Evolutionary conservation across 768 basidiomycete species (phyloP), one percentile per base, ranked within the genome.

Genomic region (Tricholoma bakamatsutake): DNA sequence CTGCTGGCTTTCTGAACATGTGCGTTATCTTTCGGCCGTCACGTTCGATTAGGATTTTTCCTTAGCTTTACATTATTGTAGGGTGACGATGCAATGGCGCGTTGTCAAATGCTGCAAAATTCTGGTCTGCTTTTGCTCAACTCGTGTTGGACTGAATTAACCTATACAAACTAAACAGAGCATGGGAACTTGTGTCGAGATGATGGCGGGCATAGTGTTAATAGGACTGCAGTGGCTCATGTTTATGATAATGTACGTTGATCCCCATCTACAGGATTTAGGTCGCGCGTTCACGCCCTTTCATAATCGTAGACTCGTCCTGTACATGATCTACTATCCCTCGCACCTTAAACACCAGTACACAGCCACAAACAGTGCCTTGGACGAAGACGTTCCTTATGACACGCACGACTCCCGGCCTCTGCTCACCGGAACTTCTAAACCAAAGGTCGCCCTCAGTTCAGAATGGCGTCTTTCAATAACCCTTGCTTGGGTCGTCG

Each of bases 251-350:
- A 85, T 97, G 95, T 95, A 61, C 53, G 88, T 46, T 78, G 56
- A 24, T 24, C 35, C 8, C 5, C 43, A 12, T 17, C 21, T 13
- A 27, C 13, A 49, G n/a, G 53, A 33, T 24, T 45, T 45, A 4
- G 21, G 24, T 11, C 12, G 13, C 21, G n/a, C 30, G 24, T 18
- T 4, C 7, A 17, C 11, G 21, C 48, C 46, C n/a, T 43, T 8
- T 49, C n/a, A 45, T n/a, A 40, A 7, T 27, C 6, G n/a, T 61
- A 98, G 95, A 43, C 77, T 98, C 56, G 78, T 95, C 0, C 81
- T 99, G 2, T 98, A 90, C 73, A 85, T 99, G 74, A 74, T 89
- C 39, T 98, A 94, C 75, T 98, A 92, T 67, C 97, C 97, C 0
- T 71, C 78, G 5, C 83, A 90, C 63, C 82, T 88, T 65, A 97